A percentile compares a stretch with the other conserved stretches of the same genome.
Conservation (phyloP, 108 stramenopile species). For the Cyclostephanos invisitatus region DNA sequence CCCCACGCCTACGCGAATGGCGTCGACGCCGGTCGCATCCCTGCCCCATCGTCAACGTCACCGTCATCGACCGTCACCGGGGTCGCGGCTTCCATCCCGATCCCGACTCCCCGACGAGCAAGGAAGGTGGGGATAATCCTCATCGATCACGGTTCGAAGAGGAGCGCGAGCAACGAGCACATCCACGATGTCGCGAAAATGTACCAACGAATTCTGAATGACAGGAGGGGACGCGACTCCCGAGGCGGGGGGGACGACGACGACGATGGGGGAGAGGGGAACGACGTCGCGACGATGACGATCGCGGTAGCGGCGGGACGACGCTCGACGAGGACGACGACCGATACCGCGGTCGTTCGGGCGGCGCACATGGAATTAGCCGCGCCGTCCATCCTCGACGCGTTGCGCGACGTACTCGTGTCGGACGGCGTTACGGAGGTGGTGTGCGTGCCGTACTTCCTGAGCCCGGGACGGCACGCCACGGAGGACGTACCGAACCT, state of each 20-base stretch:
- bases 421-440: slow-evolving; percentile 51
- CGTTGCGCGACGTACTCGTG: slow-evolving; percentile 46
- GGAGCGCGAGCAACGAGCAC: slow-evolving; percentile 72
- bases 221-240: no score
- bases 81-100: not conserved
- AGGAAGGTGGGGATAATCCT: slow-evolving; percentile 77
- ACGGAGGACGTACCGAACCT: slow-evolving; percentile 85
- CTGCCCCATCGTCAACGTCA: slow-evolving; percentile 3
- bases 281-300: no score
- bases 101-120: not conserved
- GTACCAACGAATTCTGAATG: slow-evolving; percentile 40
- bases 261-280: no score
- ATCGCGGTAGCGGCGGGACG: not conserved
- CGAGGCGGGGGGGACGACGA: no score
- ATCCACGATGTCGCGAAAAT: slow-evolving; percentile 69
- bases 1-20: slow-evolving; percentile 83
- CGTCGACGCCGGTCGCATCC: slow-evolving; percentile 24
- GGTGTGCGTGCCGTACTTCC: slow-evolving; percentile 91
- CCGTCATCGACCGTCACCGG: not conserved
- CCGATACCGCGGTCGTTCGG: slow-evolving; percentile 58
- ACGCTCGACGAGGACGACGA: not conserved
- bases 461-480: slow-evolving; percentile 88
- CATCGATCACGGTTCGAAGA: slow-evolving; percentile 91
- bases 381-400: slow-evolving; percentile 74
- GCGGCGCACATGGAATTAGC: slow-evolving; percentile 95